Evolutionary conservation across 169 alveolate genomes (phyloP), one percentile per base, ranked within the genome.

Genomic region (Babesia ovis): DNA sequence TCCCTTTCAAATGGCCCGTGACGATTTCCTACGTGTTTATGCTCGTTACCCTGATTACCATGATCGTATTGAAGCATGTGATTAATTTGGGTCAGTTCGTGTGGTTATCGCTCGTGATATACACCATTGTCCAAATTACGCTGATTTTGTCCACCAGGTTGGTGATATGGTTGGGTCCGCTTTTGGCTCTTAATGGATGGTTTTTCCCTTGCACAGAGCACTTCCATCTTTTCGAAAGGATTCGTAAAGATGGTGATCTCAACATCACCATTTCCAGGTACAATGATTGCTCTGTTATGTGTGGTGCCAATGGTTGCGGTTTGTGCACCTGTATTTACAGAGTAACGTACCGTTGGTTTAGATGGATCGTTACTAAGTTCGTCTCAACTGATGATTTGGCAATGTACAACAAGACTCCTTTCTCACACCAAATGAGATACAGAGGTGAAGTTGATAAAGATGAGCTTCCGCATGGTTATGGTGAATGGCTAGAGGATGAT

Each of bases 401-500:
- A 61, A 3, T 67, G 50, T 66, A 79, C 27, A 85, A 54, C 39
- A 39, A 39, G 46, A 88, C 93, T 14, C 94, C 93, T 11, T 91
- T 91, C 64, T 71, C 90, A 48, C 94, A 91, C 55, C 95, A 90
- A 61, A 67, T 91, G 90, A 73, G 95, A 37, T 92, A 92, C 84
- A 59, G 89, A 32, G 96, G 96, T 23, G 90, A 80, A 51, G 70
- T 91, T 16, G 95, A 92, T 51, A 90, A 85, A 12, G 82, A 90
- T 31, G 94, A 93, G 25, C 73, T 92, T 41, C 96, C 96, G 0
- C 96, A 92, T 71, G 96, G 96, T 4, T 92, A 89, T 51, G 96
- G 96, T 22, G 95, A 92, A 68, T 92, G 96, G 96, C 77, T 92
- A 37, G 96, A 91, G 60, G 96, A 92, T 55, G 93, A 92, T 54